A percentile compares a stretch with the other conserved stretches of the same genome.
Evolutionary conservation across 345 rosid genomes (phyloP).

Genomic region (Eucalyptus coolabah): DNA sequence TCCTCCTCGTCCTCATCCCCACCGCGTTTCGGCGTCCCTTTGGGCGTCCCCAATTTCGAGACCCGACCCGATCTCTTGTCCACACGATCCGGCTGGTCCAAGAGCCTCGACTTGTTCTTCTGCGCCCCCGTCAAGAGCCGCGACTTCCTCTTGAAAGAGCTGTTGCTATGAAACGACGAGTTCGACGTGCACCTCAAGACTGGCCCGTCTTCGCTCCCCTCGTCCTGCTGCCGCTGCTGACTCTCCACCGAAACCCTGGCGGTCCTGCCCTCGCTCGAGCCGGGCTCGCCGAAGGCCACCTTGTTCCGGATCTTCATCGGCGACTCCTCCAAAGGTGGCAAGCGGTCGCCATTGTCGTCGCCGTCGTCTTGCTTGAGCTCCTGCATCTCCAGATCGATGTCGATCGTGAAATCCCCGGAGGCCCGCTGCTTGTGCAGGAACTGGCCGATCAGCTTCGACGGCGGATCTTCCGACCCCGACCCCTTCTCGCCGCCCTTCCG

Average conservation of each 20-base stretch:
- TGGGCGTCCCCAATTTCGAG: neutral
- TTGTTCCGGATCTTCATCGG: neutral
- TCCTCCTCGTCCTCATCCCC: slow-evolving; percentile 29
- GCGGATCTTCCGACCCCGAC: slow-evolving; percentile 12
- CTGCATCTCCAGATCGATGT: slow-evolving; percentile 33
- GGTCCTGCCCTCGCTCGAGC: neutral
- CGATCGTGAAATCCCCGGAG: slow-evolving; percentile 35
- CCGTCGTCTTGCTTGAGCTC: slow-evolving; percentile 13
- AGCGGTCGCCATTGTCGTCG: neutral
- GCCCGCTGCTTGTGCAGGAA: slow-evolving; percentile 39
- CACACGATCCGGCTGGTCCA: slow-evolving; percentile 20
- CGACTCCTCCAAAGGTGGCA: slow-evolving; percentile 13
- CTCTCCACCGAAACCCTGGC: neutral
- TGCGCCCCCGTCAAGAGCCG: slow-evolving; percentile 9
- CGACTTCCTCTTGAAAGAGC: slow-evolving; percentile 4
- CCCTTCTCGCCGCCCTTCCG: neutral
- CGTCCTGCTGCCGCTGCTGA: neutral
- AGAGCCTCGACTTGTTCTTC: slow-evolving; percentile 33
- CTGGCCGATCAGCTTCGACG: slow-evolving; percentile 31
- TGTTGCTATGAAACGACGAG: slow-evolving; percentile 7
- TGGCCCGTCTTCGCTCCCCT: slow-evolving; percentile 8
- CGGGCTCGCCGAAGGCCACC: neutral
- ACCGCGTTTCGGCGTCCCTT: slow-evolving; percentile 14
- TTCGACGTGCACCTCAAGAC: slow-evolving; percentile 33
- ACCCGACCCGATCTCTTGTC: slow-evolving; percentile 9